Evolutionary conservation across 2,329 filamentous ascomycete species (phyloP).

Genomic region (Ascochyta pisi): DNA sequence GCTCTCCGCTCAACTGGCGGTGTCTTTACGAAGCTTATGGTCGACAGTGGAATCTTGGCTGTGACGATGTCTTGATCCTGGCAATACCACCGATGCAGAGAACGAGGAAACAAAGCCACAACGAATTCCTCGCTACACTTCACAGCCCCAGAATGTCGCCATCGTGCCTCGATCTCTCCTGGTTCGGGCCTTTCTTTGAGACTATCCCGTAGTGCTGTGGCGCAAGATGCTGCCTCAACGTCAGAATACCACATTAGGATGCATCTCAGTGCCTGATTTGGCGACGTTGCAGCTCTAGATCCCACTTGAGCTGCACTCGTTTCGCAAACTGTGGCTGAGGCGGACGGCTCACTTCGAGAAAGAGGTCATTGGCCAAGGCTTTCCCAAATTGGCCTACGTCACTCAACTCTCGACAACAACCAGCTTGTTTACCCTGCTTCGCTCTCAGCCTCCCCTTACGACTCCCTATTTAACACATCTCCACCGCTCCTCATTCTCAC

Average conservation of each 20-base stretch:
- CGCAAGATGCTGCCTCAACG: conserved; percentile 3
- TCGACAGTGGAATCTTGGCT: not conserved
- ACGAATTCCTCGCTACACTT: not conserved
- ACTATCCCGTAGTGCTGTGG: conserved; percentile 7
- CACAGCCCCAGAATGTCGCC: conserved; percentile 12
- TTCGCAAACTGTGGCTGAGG: conserved; percentile 17
- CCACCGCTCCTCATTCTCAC: not conserved
- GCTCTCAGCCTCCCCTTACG: conserved; percentile 17
- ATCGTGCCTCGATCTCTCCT: conserved; percentile 3
- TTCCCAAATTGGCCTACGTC: conserved; percentile 18
- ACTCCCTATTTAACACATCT: conserved; percentile 23
- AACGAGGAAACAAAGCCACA: not conserved
- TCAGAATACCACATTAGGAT: conserved; percentile 3
- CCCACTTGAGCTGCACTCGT: not conserved
- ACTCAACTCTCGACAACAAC: not conserved
- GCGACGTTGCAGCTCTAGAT: conserved; percentile 8
- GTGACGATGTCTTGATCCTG: not conserved
- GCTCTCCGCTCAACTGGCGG: not conserved
- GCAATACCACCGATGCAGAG: not conserved
- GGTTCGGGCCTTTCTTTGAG: not conserved
- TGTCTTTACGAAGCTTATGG: conserved; percentile 1
- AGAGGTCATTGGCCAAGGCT: conserved; percentile 12
- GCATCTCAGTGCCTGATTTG: not conserved
- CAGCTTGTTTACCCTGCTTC: conserved; percentile 26
- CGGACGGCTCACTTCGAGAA: not conserved